Conservation (phyloP, 1,284 basidiomycete species). For the Ceraceosorus guamensis region DNA sequence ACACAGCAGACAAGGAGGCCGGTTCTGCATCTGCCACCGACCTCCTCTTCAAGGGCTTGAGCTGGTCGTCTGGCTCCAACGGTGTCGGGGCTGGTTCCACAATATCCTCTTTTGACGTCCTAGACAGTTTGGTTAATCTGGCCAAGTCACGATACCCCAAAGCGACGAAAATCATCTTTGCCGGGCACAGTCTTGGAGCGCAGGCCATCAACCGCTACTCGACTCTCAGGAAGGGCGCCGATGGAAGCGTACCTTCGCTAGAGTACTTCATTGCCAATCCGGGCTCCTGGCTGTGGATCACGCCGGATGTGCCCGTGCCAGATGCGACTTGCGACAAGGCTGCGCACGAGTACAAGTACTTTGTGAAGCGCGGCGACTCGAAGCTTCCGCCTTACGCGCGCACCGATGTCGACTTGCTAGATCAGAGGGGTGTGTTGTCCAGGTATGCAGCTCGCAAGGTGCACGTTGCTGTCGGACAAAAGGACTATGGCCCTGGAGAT, state of each 20-base stretch:
- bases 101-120: not conserved
- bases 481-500: slow-evolving; percentile 2
- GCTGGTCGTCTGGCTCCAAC: not conserved
- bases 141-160: slow-evolving; percentile 4
- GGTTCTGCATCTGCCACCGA: not conserved
- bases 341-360: not conserved
- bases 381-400: not conserved
- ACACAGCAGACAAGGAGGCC: slow-evolving; percentile 1
- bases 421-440: not conserved
- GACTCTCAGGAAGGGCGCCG: not conserved
- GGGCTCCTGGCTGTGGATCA: not conserved
- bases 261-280: slow-evolving; percentile 1
- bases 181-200: slow-evolving; percentile 3
- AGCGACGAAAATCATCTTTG: not conserved
- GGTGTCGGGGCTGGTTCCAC: not conserved
- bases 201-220: slow-evolving; percentile 3
- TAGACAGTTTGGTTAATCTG: not conserved
- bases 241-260: not conserved
- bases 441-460: slow-evolving; percentile 1
- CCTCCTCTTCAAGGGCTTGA: not conserved
- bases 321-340: not conserved
- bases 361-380: not conserved
- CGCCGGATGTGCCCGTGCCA: not conserved
- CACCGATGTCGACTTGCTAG: not conserved
- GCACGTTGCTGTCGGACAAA: not conserved